A percentile compares a stretch with the other conserved stretches of the same genome.
Evolutionary conservation across 176 grass and related monocot species (phyloP).

Genomic region (Carex kokanica): DNA sequence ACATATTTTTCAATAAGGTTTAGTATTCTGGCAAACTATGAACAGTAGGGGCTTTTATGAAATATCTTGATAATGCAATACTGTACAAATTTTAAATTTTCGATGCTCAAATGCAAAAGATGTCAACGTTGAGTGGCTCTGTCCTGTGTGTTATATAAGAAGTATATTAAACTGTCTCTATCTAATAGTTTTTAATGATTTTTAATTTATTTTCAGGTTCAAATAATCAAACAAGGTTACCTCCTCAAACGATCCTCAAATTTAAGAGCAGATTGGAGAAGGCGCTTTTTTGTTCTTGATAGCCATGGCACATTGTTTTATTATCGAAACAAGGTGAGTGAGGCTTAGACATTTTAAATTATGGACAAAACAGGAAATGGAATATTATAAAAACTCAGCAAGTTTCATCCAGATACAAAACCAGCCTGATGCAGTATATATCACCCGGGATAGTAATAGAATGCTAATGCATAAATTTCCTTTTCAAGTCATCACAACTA

Average conservation of each 20-base stretch:
- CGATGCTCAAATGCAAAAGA: neutral
- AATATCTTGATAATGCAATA: neutral
- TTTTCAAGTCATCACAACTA: neutral
- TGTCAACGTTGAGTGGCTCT: neutral
- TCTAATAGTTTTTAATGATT: neutral
- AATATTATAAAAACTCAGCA: neutral
- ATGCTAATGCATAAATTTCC: neutral
- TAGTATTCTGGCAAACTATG: neutral
- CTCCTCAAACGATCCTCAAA: slow-evolving; percentile 95
- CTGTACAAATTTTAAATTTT: neutral
- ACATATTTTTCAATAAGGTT: neutral
- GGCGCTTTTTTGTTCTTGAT: slow-evolving; percentile 99
- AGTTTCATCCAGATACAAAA: neutral
- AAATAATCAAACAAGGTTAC: slow-evolving; percentile 97
- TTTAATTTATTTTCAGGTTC: slow-evolving; percentile 52
- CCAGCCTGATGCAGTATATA: neutral
- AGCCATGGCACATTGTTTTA: slow-evolving; percentile 98
- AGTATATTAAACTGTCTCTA: neutral
- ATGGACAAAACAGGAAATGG: neutral
- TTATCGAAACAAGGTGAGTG: slow-evolving; percentile 61
- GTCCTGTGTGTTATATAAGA: neutral
- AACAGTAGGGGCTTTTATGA: neutral
- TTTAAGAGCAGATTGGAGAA: slow-evolving; percentile 95
- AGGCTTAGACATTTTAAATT: neutral
- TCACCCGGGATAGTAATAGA: neutral